Base-by-base conservation (phyloP, 2,329 filamentous ascomycete species). In the Aspergillus neotritici region DNA sequence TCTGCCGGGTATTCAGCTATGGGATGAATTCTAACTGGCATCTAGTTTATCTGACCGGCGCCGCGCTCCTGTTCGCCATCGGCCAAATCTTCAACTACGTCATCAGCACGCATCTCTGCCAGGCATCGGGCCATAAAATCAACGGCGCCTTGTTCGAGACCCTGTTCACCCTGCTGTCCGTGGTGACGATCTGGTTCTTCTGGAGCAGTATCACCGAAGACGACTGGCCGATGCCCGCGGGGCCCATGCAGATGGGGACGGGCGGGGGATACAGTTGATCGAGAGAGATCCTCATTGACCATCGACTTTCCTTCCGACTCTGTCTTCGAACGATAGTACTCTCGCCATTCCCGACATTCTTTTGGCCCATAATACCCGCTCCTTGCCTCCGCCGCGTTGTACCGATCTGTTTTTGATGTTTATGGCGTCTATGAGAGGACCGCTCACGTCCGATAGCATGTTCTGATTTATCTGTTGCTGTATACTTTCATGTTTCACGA, bases 181-280 rank as follows among this genome's bases (percentile, higher is more conserved):
- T 98, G 4, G 76, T 87, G 13, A 81, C 81, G 69, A 71, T 96
- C 52, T 98, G 93, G 90, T 68, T 87, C 44, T 98, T 98, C 75
- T 98, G 93, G 93, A 94, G 89, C 36, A 96, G 89, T 71, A 98
- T 98, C 58, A 98, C 93, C 12, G 93, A 98, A 69, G 93, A 98
- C 60, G 91, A 96, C 72, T 98, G 93, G 93, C 88, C 90, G 2
- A 74, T 78, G 65, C 73, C 76, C 13, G 48, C 58, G 34, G 13
- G 40, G 37, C 32, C 50, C 33, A 74, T 78, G 65, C 73, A 76
- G 13, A 48, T 59, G 34, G 13, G 40, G 37, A 33, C 50, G 31
- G 44, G 51, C 25, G 46, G 48, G 9, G 62, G 55, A 36, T 68
- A 66, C 54, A 64, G 57, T 43, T 52, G 40, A 40, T 14, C 38